Base-by-base conservation (phyloP, 495 filamentous ascomycete genomes). In the Annulohypoxylon nitens region DNA sequence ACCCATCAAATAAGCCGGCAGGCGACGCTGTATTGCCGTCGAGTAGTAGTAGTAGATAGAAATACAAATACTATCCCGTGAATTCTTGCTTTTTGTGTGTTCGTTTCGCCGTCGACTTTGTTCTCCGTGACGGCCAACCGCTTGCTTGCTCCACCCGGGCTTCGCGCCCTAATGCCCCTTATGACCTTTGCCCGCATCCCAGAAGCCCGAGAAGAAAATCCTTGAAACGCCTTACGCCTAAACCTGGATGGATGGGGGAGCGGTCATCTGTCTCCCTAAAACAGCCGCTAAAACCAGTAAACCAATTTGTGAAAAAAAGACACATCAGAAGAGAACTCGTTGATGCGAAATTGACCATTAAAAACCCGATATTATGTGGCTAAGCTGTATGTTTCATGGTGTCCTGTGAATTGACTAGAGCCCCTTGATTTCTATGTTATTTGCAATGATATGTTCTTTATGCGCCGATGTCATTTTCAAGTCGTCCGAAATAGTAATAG, bases 291-390 rank as follows among this genome's bases (percentile, higher is more conserved):
- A 14, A 60, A 48, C 54, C 34, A 67, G 62, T 67, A 72, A 70
- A 54, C 47, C 63, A 67, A 69, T 41, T 61, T 54, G 61, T 23
- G 20, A 71, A 71, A 69, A 30, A 30, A 75, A 50, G 64, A 71
- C 64, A 75, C 60, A 58, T 50, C 59, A 60, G 72, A 74, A 74
- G 39, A n/a, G 45, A 74, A 74, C 26, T 41, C 63, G 34, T 64
- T 43, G 34, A 67, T 67, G 67, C 58, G 58, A 20, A 68, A 55
- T 23, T 71, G 59, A 71, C 64, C 68, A 68, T 71, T 67, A 68
- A 64, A 55, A 75, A 55, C 10, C 62, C 51, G 45, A 64, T 70
- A 75, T 75, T 75, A 75, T 75, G 73, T 75, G 26, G 58, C 30
- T 58, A 69, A 39, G 43, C 57, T 61, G 61, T 69, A 74, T 74